Conservation (phyloP, 129 eudicot species). For the Centrapalus pauciflorus region DNA sequence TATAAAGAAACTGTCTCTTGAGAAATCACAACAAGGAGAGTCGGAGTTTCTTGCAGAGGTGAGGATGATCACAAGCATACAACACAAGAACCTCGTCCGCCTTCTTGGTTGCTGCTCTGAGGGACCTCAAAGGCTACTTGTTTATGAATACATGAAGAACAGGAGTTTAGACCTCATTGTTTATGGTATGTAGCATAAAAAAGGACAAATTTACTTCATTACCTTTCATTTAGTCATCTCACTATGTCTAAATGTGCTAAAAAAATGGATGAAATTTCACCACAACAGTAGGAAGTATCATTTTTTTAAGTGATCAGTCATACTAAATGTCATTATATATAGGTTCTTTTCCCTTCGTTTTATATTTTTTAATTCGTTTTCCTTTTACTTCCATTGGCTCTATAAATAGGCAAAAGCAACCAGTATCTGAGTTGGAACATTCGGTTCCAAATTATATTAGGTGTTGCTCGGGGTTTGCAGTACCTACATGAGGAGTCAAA, state of each 20-base stretch:
- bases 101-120: slow-evolving; percentile 76
- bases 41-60: slow-evolving; percentile 69
- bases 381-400: not conserved
- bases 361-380: not conserved
- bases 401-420: slow-evolving; percentile 46
- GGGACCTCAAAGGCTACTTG: slow-evolving; percentile 66
- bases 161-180: slow-evolving; percentile 58
- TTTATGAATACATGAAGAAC: slow-evolving; percentile 73
- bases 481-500: slow-evolving; percentile 81
- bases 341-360: not conserved
- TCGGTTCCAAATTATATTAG: slow-evolving; percentile 60
- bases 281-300: not conserved
- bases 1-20: slow-evolving; percentile 49
- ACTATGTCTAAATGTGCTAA: not conserved
- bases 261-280: not conserved
- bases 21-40: slow-evolving; percentile 72
- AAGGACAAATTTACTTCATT: too few species aligned
- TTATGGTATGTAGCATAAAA: slow-evolving; percentile 37
- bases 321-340: not conserved
- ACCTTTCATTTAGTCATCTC: too few species aligned
- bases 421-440: slow-evolving; percentile 48
- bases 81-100: slow-evolving; percentile 74
- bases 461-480: slow-evolving; percentile 67
- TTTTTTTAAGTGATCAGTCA: too few species aligned
- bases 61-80: slow-evolving; percentile 71